A percentile compares a stretch with the other conserved stretches of the same genome.
Evolutionary conservation across 352 stramenopile species (phyloP).

Genomic region (Globisporangium middletonii): DNA sequence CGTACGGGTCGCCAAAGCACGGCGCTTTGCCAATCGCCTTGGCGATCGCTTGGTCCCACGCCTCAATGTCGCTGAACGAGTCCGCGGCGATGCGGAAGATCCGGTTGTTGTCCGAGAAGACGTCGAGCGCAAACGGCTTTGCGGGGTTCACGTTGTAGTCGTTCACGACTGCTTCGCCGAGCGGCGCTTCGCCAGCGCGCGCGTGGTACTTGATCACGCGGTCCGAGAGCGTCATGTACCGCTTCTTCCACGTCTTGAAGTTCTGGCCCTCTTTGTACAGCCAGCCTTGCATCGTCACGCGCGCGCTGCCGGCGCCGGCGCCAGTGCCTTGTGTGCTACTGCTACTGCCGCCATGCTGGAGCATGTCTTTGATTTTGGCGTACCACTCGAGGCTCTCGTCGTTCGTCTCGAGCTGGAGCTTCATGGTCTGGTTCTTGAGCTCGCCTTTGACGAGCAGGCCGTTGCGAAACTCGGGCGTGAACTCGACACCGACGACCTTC

Average conservation of each 20-base stretch:
- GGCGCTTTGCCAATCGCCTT: conserved; percentile 38
- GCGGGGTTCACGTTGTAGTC: conserved; percentile 66
- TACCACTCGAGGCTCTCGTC: conserved; percentile 59
- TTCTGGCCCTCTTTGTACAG: conserved; percentile 80
- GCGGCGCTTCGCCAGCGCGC: conserved; percentile 38
- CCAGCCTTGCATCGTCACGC: conserved; percentile 62
- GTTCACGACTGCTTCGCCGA: conserved; percentile 59
- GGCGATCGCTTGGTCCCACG: conserved; percentile 59
- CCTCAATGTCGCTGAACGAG: conserved; percentile 65
- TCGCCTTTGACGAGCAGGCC: conserved; percentile 52
- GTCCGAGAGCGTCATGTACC: conserved; percentile 69
- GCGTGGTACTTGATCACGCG: conserved; percentile 64
- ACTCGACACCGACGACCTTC: conserved; percentile 50
- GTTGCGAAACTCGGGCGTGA: conserved; percentile 61
- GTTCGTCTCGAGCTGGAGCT: conserved; percentile 65
- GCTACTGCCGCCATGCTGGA: conserved; percentile 16
- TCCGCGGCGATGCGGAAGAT: conserved; percentile 65
- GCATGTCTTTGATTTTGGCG: conserved; percentile 34
- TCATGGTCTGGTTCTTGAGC: conserved; percentile 67
- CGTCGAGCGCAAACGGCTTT: conserved; percentile 62
- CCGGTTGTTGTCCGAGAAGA: conserved; percentile 80
- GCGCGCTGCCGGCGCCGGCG: conserved; percentile 1
- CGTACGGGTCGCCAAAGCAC: conserved; percentile 64
- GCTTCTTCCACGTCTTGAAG: conserved; percentile 85
- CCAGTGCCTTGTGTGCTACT: conserved; percentile 3